These are phyloP conservation scores for Gryganskiella cystojenkinii DNA, from an alignment of 192 early-diverging fungal genomes.

Conservation along the genomic window DNA sequence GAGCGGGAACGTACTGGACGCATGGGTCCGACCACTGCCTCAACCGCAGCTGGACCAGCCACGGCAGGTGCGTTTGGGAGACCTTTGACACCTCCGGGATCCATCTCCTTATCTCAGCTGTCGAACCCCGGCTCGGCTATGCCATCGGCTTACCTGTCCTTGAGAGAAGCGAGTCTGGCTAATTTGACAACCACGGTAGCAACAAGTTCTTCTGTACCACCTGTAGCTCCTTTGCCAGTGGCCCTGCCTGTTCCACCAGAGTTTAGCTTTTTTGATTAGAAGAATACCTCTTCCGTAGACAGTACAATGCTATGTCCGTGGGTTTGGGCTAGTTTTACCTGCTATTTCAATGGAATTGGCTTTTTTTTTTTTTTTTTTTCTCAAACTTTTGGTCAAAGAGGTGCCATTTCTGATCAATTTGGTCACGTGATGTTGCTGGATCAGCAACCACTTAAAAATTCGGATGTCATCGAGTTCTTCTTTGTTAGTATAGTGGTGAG, in stretches of 20 bases:
- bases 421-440: no score
- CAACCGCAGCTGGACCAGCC: background rate
- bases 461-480: no score
- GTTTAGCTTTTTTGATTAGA: conserved; percentile 46
- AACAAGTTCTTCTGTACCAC: background rate
- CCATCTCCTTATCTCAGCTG: conserved; percentile 38
- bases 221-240: background rate
- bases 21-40: background rate
- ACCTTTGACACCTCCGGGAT: conserved; percentile 35
- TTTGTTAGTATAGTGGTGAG: no score
- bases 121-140: background rate
- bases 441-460: no score
- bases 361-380: no score
- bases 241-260: conserved; percentile 22
- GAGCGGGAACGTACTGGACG: conserved; percentile 14
- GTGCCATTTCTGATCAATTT: no score
- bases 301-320: no score
- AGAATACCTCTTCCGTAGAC: no score
- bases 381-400: no score
- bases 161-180: background rate
- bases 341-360: no score
- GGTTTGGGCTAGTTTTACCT: no score
- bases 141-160: conserved; percentile 3
- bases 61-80: background rate
- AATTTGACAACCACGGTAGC: background rate